phyloP scores from a whole-genome alignment of 192 early-diverging fungal genomes.

The Mortierella alpina region DNA sequence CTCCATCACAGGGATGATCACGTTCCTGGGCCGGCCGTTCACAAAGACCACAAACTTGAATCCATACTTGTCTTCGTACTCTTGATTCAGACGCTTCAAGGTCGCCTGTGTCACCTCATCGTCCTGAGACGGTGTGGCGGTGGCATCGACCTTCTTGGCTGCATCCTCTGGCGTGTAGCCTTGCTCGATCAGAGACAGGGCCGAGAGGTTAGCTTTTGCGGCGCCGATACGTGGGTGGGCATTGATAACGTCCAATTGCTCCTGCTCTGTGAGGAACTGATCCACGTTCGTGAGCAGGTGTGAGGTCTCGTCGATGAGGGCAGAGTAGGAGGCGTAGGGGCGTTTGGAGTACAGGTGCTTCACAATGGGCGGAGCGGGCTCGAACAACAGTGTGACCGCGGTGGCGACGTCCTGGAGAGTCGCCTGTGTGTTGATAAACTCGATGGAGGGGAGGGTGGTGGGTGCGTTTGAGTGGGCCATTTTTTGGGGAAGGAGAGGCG shows the following conservation, averaged over 20 bases:
- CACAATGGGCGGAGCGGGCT: slow-evolving; percentile 86
- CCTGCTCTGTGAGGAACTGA: slow-evolving; percentile 63
- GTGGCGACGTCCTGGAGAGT: slow-evolving; percentile 62
- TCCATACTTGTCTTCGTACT: slow-evolving; percentile 80
- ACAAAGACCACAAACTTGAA: slow-evolving; percentile 91
- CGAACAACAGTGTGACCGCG: slow-evolving; percentile 82
- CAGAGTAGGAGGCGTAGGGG: slow-evolving; percentile 76
- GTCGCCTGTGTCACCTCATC: slow-evolving; percentile 64
- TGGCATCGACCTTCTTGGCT: slow-evolving; percentile 50
- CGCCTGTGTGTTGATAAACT: slow-evolving; percentile 69
- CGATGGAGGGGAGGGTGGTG: slow-evolving; percentile 69
- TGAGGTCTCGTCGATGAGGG: slow-evolving; percentile 71
- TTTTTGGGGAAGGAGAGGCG: background rate
- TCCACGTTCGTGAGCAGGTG: slow-evolving; percentile 59
- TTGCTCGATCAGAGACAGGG: slow-evolving; percentile 79
- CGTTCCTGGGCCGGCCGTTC: slow-evolving; percentile 75
- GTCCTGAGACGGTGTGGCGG: slow-evolving; percentile 50
- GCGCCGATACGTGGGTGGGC: slow-evolving; percentile 92
- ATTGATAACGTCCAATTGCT: slow-evolving; percentile 85
- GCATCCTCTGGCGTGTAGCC: slow-evolving; percentile 59
- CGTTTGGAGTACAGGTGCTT: slow-evolving; percentile 72
- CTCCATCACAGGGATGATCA: slow-evolving; percentile 82
- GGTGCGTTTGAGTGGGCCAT: slow-evolving; percentile 32
- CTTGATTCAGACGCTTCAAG: slow-evolving; percentile 68
- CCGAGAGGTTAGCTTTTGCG: slow-evolving; percentile 73